These are phyloP conservation scores for Chytriomyces sp. DNA, from an alignment of 192 early-diverging fungal species.

Conservation along the genomic window DNA sequence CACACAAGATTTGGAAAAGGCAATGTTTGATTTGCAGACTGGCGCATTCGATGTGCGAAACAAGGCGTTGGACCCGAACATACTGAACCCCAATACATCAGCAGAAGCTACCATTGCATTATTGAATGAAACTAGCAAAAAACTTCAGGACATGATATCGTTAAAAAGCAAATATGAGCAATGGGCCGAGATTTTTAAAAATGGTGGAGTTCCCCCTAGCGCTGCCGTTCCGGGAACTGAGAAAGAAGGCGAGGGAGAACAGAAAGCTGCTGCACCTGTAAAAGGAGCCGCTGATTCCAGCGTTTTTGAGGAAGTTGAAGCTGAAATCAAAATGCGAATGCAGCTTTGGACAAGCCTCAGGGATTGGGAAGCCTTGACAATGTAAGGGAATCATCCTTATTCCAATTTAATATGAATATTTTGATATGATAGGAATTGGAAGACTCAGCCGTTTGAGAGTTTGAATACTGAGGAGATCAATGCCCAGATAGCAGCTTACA, in stretches of 20 bases:
- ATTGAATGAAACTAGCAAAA: conserved; percentile 47
- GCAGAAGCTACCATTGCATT: conserved; percentile 50
- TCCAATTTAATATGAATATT: neutral
- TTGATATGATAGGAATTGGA: conserved; percentile 47
- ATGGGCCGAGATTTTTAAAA: conserved; percentile 59
- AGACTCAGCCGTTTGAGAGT: conserved; percentile 49
- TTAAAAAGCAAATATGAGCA: conserved; percentile 51
- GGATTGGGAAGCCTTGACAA: conserved; percentile 57
- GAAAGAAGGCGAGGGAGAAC: conserved; percentile 28
- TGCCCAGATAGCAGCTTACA: conserved; percentile 49
- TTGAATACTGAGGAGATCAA: conserved; percentile 66
- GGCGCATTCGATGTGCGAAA: conserved; percentile 60
- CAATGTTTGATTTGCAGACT: conserved; percentile 48
- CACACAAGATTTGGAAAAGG: conserved; percentile 52
- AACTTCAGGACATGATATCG: conserved; percentile 50
- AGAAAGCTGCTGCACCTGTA: conserved; percentile 9
- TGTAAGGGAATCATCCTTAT: conserved; percentile 32
- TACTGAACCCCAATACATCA: conserved; percentile 49
- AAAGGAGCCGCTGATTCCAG: conserved; percentile 27
- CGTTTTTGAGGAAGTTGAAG: conserved; percentile 58
- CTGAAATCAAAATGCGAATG: conserved; percentile 59
- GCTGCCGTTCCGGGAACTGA: conserved; percentile 23
- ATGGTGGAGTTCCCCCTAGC: conserved; percentile 40
- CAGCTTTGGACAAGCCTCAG: conserved; percentile 57
- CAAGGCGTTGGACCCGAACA: conserved; percentile 61